Evolutionary conservation across 2,329 filamentous ascomycete species (phyloP).

Genomic region (Fusarium subglutinans): DNA sequence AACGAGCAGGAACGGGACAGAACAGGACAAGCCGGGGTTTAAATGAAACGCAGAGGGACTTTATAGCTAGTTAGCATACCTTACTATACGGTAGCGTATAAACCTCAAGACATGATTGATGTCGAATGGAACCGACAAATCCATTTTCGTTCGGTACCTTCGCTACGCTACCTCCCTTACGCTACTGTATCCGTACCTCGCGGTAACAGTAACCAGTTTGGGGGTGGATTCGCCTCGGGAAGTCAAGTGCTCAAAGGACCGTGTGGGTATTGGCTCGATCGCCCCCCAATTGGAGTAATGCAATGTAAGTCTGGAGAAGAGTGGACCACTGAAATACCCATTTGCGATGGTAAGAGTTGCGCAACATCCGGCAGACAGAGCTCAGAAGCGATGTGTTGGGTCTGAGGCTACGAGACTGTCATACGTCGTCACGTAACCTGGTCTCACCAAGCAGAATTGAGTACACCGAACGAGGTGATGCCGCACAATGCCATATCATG

Average conservation of each 20-base stretch:
- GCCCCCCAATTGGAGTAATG: conserved; percentile 36
- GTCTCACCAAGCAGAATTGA: neutral
- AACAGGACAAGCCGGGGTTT: conserved; percentile 13
- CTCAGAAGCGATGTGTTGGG: neutral
- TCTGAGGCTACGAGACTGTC: neutral
- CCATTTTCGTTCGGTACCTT: conserved; percentile 4
- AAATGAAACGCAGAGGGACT: conserved; percentile 35
- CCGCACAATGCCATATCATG: neutral
- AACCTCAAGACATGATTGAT: conserved; percentile 25
- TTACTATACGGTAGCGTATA: conserved; percentile 14
- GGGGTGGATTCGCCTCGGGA: conserved; percentile 42
- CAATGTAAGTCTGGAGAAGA: conserved; percentile 28
- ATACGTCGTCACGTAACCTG: neutral
- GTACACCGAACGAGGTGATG: neutral
- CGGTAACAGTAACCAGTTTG: conserved; percentile 31
- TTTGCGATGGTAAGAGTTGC: conserved; percentile 2
- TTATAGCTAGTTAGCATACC: conserved; percentile 32
- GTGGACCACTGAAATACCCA: conserved; percentile 5
- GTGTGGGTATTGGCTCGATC: conserved; percentile 41
- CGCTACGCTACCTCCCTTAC: neutral
- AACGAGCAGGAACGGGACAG: conserved; percentile 7
- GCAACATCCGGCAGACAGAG: conserved; percentile 19
- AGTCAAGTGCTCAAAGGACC: conserved; percentile 39
- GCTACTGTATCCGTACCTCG: neutral
- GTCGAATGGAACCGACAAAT: conserved; percentile 28